These are phyloP conservation scores for Copromyces sp. DNA, from an alignment of 495 filamentous ascomycete species.

Conservation along the genomic window DNA sequence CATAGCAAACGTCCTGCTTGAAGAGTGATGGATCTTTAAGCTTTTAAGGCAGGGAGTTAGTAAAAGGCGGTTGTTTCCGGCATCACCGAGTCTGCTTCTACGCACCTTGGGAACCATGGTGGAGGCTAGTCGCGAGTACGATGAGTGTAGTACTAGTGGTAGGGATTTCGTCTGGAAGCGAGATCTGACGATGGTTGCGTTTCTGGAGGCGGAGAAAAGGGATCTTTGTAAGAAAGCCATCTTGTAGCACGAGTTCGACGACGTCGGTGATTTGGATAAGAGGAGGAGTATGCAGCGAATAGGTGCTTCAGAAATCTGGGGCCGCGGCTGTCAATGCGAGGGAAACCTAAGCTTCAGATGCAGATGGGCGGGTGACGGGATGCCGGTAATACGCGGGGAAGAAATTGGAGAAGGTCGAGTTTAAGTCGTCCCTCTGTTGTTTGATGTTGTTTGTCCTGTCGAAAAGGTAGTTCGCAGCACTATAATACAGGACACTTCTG, in stretches of 20 bases:
- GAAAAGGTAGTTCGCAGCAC: neutral
- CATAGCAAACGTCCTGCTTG: slow-evolving; percentile 66
- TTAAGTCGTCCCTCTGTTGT: neutral
- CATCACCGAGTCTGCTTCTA: neutral
- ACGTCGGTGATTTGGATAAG: neutral
- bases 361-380: neutral
- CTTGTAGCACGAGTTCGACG: slow-evolving; percentile 4
- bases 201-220: slow-evolving; percentile 21
- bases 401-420: neutral
- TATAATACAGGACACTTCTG: neutral
- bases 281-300: neutral
- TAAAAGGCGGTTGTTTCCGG: neutral
- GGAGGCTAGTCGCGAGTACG: slow-evolving; percentile 28
- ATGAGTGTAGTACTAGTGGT: slow-evolving; percentile 10
- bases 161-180: slow-evolving; percentile 28
- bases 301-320: neutral
- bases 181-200: slow-evolving; percentile 16
- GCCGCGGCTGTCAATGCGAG: neutral
- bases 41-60: slow-evolving; percentile 18
- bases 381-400: neutral
- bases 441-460: neutral
- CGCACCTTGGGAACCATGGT: slow-evolving; percentile 35
- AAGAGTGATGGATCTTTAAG: slow-evolving; percentile 77
- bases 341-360: neutral
- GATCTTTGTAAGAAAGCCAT: slow-evolving; percentile 28